Conservation (phyloP, 2,329 filamentous ascomycete species). For the Ophiostoma quercus region DNA sequence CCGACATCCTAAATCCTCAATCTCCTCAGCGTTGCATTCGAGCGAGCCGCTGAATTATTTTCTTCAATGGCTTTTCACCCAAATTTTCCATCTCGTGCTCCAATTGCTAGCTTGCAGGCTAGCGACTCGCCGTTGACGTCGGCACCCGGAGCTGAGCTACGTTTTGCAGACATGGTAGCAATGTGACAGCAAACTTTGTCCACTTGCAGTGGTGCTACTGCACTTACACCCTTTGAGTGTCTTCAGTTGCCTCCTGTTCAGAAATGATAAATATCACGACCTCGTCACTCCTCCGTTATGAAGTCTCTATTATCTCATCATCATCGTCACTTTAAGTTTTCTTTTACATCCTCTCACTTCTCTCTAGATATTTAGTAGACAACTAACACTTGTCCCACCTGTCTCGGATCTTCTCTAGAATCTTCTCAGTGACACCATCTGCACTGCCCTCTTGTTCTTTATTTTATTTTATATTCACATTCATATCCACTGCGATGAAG, state of each 20-base stretch:
- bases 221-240: not conserved
- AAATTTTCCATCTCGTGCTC: slow-evolving; percentile 4
- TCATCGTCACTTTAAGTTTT: not conserved
- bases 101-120: not conserved
- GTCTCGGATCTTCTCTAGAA: not conserved
- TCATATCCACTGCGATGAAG: slow-evolving; percentile 27
- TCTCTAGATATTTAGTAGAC: not conserved
- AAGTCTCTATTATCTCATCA: not conserved
- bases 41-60: not conserved
- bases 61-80: slow-evolving; percentile 1
- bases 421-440: not conserved
- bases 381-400: not conserved
- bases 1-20: not conserved
- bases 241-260: not conserved
- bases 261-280: slow-evolving; percentile 6
- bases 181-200: not conserved
- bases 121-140: slow-evolving; percentile 3
- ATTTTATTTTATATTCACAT: not conserved
- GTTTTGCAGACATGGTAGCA: not conserved
- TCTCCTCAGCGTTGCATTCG: not conserved
- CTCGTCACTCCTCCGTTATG: not conserved
- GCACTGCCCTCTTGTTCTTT: not conserved
- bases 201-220: not conserved
- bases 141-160: slow-evolving; percentile 9
- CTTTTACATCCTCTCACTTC: not conserved